Evolutionary conservation across 23 red algal genomes (phyloP), one percentile per base, ranked within the genome.

Genomic region (Pyropia yezoensis): DNA sequence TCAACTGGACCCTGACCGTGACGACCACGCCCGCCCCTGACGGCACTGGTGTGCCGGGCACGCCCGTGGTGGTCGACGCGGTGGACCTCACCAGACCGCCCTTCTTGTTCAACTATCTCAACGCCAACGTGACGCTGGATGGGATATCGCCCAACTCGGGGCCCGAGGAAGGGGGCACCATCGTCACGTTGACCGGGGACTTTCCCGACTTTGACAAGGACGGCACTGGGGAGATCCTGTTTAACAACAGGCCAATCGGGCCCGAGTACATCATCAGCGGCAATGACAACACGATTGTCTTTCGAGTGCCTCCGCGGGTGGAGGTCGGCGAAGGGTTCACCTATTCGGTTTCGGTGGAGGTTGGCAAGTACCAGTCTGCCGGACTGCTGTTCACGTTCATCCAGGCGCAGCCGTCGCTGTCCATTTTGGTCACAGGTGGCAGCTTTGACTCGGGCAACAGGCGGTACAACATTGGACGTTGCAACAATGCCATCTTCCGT

Each of bases 161-260:
- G 3, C 19, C 58, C 14, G 65, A 83, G 51, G 59, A 72, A 18
- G 78, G 78, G 28, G 78, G 78, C 20, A 72, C 66, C 62, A 47
- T 63, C 14, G 59, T 72, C n/a, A 83, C 78, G 39, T 59, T 83
- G 27, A 73, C 67, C 30, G 78, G 78, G 7, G 57, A 49, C 24
- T 83, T 83, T 61, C 23, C 24, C 27, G 34, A 63, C 62, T 83
- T 83, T 72, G 78, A 83, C 47, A 29, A 49, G 29, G 65, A 56
- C 15, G 66, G 65, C 18, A 52, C 50, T 15, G 49, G 33, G 39
- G n/a, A 54, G 15, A 51, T 72, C 14, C 34, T 83, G 49, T 39
- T 63, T 20, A 34, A 62, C 34, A 73, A 66, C 33, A 62, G 33
- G 22, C n/a, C 39, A 19, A 83, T 83, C 23, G 27, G 65, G 62